Conservation (phyloP, 1,139 yeast genomes). For the Blastobotrys indianensis region DNA sequence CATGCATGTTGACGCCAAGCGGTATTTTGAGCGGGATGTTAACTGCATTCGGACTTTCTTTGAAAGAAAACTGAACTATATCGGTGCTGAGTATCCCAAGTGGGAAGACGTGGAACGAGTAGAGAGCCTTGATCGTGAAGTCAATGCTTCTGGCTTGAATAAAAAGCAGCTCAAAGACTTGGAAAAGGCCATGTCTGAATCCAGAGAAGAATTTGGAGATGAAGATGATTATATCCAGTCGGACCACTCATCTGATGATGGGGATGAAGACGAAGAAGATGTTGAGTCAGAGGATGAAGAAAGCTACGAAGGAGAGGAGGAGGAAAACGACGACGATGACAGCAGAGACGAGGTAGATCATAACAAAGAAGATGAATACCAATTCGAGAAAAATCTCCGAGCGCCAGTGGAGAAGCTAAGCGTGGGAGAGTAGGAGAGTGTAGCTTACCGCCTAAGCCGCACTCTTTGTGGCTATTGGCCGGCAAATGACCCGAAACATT, state of each 20-base stretch:
- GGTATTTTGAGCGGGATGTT: constrained; percentile 86
- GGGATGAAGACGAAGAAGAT: constrained; percentile 26
- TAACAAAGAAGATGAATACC: constrained; percentile 29
- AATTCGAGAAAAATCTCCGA: background rate
- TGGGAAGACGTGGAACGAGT: constrained; percentile 68
- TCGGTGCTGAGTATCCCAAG: constrained; percentile 74
- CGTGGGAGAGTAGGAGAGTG: no score
- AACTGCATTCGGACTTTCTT: constrained; percentile 82
- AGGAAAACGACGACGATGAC: constrained; percentile 30
- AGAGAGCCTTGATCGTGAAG: constrained; percentile 69
- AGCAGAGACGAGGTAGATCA: constrained; percentile 41
- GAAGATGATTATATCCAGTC: constrained; percentile 36
- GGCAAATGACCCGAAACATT: no score
- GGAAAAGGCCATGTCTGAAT: constrained; percentile 62
- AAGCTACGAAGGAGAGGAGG: constrained; percentile 26
- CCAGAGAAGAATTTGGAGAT: constrained; percentile 30
- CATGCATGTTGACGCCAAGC: constrained; percentile 82
- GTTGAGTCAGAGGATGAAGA: constrained; percentile 19
- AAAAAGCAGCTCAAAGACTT: constrained; percentile 68
- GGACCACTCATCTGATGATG: constrained; percentile 34
- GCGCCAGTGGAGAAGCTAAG: no score
- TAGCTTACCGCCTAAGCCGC: no score
- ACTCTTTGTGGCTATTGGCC: no score
- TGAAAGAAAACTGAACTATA: constrained; percentile 67
- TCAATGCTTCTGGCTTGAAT: constrained; percentile 86